phyloP scores from a whole-genome alignment of 768 basidiomycete genomes.

The Mycena galericulata region DNA sequence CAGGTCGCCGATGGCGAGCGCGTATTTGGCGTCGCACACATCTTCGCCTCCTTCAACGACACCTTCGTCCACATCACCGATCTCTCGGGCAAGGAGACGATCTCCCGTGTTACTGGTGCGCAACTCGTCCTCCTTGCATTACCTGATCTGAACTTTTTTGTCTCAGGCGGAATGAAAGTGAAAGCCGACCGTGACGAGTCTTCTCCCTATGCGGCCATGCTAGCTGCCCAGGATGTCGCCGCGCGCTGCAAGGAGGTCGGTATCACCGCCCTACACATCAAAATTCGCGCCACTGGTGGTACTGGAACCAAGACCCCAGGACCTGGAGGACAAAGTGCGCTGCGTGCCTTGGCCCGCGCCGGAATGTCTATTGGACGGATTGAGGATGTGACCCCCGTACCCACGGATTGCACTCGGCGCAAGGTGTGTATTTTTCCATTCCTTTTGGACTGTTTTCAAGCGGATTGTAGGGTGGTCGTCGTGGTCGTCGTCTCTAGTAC shows the following conservation, averaged over 20 bases:
- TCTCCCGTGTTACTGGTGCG: conserved; percentile 95
- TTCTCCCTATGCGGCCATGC: conserved; percentile 96
- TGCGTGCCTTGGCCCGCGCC: conserved; percentile 97
- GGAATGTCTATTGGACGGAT: conserved; percentile 99
- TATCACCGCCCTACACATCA: conserved; percentile 98
- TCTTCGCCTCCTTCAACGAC: conserved; percentile 99
- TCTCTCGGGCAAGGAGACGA: conserved; percentile 98
- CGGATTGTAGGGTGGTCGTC: conserved; percentile 88
- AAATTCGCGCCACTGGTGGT: conserved; percentile 97
- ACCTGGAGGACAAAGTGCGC: conserved; percentile 97
- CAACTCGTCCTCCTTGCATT: conserved; percentile 36
- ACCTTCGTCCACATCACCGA: conserved; percentile 99
- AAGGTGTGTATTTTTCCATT: conserved; percentile 67
- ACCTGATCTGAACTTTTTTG: background rate
- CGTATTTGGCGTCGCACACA: conserved; percentile 98
- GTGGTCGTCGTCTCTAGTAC: conserved; percentile 91
- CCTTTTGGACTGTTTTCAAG: conserved; percentile 13
- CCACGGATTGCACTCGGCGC: conserved; percentile 96
- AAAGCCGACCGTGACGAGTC: conserved; percentile 99
- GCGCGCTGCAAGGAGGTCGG: conserved; percentile 97
- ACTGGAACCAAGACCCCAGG: conserved; percentile 99
- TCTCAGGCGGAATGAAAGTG: conserved; percentile 97
- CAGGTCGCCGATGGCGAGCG: conserved; percentile 96
- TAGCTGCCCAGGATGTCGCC: conserved; percentile 98
- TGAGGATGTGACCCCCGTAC: conserved; percentile 97